Percentiles rank a stretch among this genome's conserved stretches.
These are phyloP conservation scores for Pseudogymnoascus sp. DNA, from an alignment of 2,329 filamentous ascomycete species.

Conservation along the genomic window DNA sequence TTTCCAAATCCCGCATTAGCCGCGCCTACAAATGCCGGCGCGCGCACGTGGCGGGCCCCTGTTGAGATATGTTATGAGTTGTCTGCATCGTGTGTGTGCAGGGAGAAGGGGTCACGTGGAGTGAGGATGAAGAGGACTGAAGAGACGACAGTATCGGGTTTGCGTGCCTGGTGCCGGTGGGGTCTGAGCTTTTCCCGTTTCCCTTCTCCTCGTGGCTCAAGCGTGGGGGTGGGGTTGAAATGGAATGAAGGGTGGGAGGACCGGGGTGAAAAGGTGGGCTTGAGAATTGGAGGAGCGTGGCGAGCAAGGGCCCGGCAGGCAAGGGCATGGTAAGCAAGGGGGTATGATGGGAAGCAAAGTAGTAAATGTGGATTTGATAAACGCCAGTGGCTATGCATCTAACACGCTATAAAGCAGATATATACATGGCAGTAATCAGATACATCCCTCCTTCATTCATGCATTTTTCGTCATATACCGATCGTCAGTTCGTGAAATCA, in stretches of 20 bases:
- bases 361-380: conserved; percentile 5
- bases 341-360: background rate
- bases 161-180: background rate
- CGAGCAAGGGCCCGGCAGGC: background rate
- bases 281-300: background rate
- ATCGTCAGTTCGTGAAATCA: conserved; percentile 1
- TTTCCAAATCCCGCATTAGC: background rate
- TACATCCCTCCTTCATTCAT: background rate
- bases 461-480: background rate
- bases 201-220: background rate
- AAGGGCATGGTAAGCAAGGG: background rate
- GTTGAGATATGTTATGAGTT: too few species aligned
- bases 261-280: background rate
- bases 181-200: background rate
- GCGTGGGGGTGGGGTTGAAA: background rate
- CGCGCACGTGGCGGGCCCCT: background rate
- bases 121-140: background rate
- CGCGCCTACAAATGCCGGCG: background rate
- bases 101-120: background rate
- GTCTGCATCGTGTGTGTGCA: background rate
- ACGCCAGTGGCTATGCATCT: conserved; percentile 1
- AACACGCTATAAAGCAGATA: background rate
- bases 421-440: background rate
- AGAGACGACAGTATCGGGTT: background rate
- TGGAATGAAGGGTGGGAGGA: background rate